These are phyloP conservation scores for Diacronema lutheri DNA, from an alignment of 78 protist species.

Conservation along the genomic window DNA sequence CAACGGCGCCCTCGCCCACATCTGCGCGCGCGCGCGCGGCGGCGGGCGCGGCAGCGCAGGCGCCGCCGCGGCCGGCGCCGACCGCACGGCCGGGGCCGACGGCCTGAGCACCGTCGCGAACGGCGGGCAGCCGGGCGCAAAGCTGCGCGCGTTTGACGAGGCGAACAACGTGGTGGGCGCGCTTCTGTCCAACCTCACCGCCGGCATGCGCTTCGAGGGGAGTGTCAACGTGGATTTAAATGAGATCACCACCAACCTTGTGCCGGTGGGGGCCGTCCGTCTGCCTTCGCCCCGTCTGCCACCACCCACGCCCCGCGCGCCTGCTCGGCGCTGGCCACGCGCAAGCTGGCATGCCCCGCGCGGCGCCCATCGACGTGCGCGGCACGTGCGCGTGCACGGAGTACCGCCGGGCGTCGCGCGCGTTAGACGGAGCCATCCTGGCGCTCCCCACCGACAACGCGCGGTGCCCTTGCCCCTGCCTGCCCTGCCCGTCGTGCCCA, in stretches of 20 bases:
- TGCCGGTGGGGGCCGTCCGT: too few relatives aligned
- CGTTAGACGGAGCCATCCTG: too few relatives aligned
- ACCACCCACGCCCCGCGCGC: too few relatives aligned
- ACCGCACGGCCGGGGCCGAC: not conserved
- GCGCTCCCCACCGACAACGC: too few relatives aligned
- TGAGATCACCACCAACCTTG: slow-evolving; percentile 77
- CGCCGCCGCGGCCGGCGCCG: not conserved
- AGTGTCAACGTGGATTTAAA: slow-evolving; percentile 80
- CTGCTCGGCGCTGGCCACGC: too few relatives aligned
- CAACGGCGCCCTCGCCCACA: slow-evolving; percentile 59
- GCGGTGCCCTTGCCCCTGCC: too few relatives aligned
- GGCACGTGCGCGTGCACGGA: too few relatives aligned
- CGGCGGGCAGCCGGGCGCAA: not conserved
- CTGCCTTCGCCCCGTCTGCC: too few relatives aligned
- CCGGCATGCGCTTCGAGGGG: slow-evolving; percentile 58
- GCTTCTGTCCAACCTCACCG: slow-evolving; percentile 61
- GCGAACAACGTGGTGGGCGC: slow-evolving; percentile 77
- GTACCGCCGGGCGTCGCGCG: too few relatives aligned
- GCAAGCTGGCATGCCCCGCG: too few relatives aligned
- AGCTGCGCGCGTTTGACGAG: slow-evolving; percentile 51
- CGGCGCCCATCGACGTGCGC: too few relatives aligned
- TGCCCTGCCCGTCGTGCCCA: too few relatives aligned
- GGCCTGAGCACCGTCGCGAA: not conserved
- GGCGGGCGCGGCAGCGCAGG: not conserved
- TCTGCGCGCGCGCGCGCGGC: slow-evolving; percentile 1